Evolutionary conservation across 176 grass and related monocot genomes (phyloP), one percentile per base, ranked within the genome.

Genomic region (Poa pratensis): DNA sequence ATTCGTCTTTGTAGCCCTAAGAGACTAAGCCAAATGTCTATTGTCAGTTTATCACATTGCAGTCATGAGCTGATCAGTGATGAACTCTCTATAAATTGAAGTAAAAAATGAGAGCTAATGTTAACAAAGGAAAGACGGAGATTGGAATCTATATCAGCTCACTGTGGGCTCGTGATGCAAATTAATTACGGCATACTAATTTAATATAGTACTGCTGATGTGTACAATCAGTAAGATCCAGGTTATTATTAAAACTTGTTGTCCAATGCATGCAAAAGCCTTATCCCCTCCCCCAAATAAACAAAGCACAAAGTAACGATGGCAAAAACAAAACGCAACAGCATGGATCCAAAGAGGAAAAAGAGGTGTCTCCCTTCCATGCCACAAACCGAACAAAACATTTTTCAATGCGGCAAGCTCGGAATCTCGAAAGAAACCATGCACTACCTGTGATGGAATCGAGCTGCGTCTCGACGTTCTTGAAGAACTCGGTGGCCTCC

Each of bases 401-500:
- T 80, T 53, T 90, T 73, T 73, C 83, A 69, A 92, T 69, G 80
- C 65, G 86, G 80, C 49, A 78, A 83, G 14, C 3, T 45, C 22
- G 28, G 54, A 49, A 53, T 85, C 73, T 90, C 57, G 52, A 50
- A 69, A 79, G 51, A 79, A 78, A 5, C 26, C 55, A 65, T 65
- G 62, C 62, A 65, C 14, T 64, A 65, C 87, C 90, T 1, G 91
- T 89, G 65, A 95, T 68, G 10, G 91, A 91, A 81, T 88, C 89
- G 83, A 98, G 87, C 89, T 95, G 91, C 59, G 80, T 69, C 77
- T 94, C 87, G 30, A 90, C 78, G 13, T 67, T 90, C 73, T 83
- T 92, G 83, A 98, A 88, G 83, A 98, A 95, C 46, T 94, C 93
- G 2, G 78, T 80, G 5, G 89, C 91, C 39, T 98, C 96, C 74